These are phyloP conservation scores for Xylaria longipes DNA, from an alignment of 495 filamentous ascomycete genomes.

Conservation along the genomic window DNA sequence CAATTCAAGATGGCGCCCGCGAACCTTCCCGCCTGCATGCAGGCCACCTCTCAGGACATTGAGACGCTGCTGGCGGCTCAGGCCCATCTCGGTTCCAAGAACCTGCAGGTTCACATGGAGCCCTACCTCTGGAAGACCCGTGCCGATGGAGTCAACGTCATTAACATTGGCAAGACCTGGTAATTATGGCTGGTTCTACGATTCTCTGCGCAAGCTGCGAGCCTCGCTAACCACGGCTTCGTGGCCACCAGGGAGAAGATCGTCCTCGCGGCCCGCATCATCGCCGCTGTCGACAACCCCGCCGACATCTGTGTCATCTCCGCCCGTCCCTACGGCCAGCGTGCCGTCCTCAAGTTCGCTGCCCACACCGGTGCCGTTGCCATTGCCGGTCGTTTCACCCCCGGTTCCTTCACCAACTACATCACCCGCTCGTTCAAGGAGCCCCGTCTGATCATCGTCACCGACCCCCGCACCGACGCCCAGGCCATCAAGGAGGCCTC, in stretches of 20 bases:
- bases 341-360: slow-evolving; percentile 99
- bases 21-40: slow-evolving; percentile 88
- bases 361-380: slow-evolving; percentile 95
- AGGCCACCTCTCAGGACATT: slow-evolving; percentile 77
- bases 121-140: slow-evolving; percentile 99
- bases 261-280: slow-evolving; percentile 96
- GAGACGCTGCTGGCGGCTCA: slow-evolving; percentile 98
- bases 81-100: slow-evolving; percentile 97
- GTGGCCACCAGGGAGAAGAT: slow-evolving; percentile 87
- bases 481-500: slow-evolving; percentile 99
- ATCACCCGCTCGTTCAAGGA: slow-evolving; percentile 99
- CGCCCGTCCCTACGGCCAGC: slow-evolving; percentile 98
- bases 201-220: neutral
- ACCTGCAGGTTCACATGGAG: slow-evolving; percentile 98
- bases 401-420: slow-evolving; percentile 99
- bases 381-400: slow-evolving; percentile 99
- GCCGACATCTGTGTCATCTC: slow-evolving; percentile 99
- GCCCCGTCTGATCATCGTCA: slow-evolving; percentile 98
- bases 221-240: slow-evolving; percentile 26
- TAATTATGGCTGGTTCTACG: slow-evolving; percentile 47
- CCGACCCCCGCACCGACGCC: slow-evolving; percentile 98
- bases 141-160: slow-evolving; percentile 94
- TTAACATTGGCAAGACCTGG: slow-evolving; percentile 99
- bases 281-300: slow-evolving; percentile 98
- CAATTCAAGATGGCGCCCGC: slow-evolving; percentile 88